Percentiles rank a stretch among this genome's conserved stretches.
phyloP scores from a whole-genome alignment of 257 asterid species.

The Petunia axillaris region DNA sequence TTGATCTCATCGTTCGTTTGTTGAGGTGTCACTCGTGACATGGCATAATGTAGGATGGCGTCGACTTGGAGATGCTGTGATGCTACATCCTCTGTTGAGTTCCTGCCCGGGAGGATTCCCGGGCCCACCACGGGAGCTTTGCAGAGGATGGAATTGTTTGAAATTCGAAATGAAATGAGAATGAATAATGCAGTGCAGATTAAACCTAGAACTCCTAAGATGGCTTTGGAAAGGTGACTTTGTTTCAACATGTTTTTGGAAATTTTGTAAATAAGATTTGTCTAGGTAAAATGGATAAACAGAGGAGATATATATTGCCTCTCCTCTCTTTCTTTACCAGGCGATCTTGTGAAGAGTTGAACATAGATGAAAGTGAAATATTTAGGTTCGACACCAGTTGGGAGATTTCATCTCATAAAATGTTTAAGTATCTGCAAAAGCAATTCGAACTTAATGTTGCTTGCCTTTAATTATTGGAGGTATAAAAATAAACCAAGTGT shows the following conservation, averaged over 20 bases:
- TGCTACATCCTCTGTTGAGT: not conserved
- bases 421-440: no score
- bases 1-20: slow-evolving; percentile 54
- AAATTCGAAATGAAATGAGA: not conserved
- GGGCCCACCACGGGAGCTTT: not conserved
- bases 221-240: no score
- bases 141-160: not conserved
- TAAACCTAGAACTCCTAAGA: not conserved
- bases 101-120: not conserved
- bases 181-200: not conserved
- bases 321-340: no score
- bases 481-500: not conserved
- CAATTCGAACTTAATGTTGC: not conserved
- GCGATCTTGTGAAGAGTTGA: no score
- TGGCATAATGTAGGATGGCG: slow-evolving; percentile 64
- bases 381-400: not conserved
- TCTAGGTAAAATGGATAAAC: no score
- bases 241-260: not conserved
- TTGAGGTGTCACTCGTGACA: slow-evolving; percentile 58
- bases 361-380: not conserved
- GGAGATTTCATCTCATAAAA: not conserved
- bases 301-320: no score
- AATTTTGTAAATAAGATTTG: no score
- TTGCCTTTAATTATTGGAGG: not conserved
- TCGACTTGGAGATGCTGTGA: slow-evolving; percentile 39